A percentile compares a stretch with the other conserved stretches of the same genome.
Conservation (phyloP, 164 flowering plant genomes). For the Buxus sempervirens region DNA sequence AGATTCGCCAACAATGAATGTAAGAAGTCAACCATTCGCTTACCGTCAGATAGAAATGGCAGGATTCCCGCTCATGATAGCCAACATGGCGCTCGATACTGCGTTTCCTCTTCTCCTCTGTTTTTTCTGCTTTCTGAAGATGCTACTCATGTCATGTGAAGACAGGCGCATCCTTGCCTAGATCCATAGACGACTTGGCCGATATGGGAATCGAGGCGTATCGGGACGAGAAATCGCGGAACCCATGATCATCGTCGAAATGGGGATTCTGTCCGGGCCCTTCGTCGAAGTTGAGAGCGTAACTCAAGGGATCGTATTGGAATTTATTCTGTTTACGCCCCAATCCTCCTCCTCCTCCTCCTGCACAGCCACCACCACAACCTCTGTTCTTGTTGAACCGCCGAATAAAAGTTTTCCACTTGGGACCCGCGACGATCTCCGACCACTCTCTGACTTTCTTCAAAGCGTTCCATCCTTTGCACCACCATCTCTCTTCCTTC, state of each 20-base stretch:
- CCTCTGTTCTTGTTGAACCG: slow-evolving; percentile 43
- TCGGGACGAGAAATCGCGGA: slow-evolving; percentile 48
- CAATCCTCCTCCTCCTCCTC: no score
- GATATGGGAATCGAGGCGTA: slow-evolving; percentile 40
- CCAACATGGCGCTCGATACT: no score
- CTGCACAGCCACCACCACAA: slow-evolving; percentile 12
- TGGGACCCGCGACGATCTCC: slow-evolving; percentile 83
- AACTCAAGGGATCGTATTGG: slow-evolving; percentile 77
- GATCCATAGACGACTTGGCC: slow-evolving; percentile 15
- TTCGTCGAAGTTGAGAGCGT: slow-evolving; percentile 80
- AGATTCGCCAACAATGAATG: no score
- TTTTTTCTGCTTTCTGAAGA: neutral
- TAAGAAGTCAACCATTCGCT: no score
- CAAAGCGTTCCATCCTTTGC: slow-evolving; percentile 19
- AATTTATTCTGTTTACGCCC: no score
- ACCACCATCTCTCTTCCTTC: slow-evolving; percentile 23
- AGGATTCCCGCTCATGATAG: no score
- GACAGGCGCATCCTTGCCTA: slow-evolving; percentile 19
- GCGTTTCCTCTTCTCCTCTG: no score
- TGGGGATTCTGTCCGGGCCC: slow-evolving; percentile 31
- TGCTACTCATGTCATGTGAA: slow-evolving; percentile 15
- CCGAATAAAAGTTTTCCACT: slow-evolving; percentile 91
- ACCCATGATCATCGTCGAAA: slow-evolving; percentile 22
- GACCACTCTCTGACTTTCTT: slow-evolving; percentile 71
- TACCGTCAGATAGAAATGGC: no score